Evolutionary conservation across 2,329 filamentous ascomycete genomes (phyloP), one percentile per base, ranked within the genome.

Genomic region (Pseudocercospora vitis): DNA sequence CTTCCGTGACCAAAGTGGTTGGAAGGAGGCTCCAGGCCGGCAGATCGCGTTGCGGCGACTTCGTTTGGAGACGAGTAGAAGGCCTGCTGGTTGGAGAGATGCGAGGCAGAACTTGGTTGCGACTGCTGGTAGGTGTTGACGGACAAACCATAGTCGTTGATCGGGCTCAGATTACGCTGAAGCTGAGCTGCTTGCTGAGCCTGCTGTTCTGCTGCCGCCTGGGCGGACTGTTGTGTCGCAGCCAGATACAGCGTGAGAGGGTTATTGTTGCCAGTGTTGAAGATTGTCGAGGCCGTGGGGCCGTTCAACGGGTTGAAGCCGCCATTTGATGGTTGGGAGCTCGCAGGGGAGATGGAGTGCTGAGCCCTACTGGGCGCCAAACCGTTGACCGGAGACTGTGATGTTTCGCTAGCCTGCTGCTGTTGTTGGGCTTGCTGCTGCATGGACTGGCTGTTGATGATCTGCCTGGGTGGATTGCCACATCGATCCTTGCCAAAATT

Each of bases 401-500:
- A 83, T 56, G 78, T 75, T 26, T 79, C 70, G 29, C 77, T 79
- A 52, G 83, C 81, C 14, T 76, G 63, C 14, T 79, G 76, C 63
- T 86, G 63, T 76, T 74, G 83, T 49, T 89, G 87, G 53, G 86
- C 86, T 67, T 87, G 81, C 49, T 80, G 77, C 62, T 87, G 77
- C 62, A 79, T 77, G 48, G 76, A 72, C 57, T 77, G 76, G 60
- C 79, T 62, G 58, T 69, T 82, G 71, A 86, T 83, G 62, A 89
- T 81, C 76, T 97, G 94, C 56, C 94, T 86, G 39, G 94, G 94
- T 48, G 94, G 88, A 75, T 99, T 99, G 63, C 94, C 94, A 67
- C 94, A 99, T 52, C 94, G 86, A 70, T 99, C 94, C 78, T 99
- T 99, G 74, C 94, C 94, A 70, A 99, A 99, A 78, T 99, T 99